A percentile compares a stretch with the other conserved stretches of the same genome.
Conservation (phyloP, 352 stramenopile species). For the Phytopythium sindhum region DNA sequence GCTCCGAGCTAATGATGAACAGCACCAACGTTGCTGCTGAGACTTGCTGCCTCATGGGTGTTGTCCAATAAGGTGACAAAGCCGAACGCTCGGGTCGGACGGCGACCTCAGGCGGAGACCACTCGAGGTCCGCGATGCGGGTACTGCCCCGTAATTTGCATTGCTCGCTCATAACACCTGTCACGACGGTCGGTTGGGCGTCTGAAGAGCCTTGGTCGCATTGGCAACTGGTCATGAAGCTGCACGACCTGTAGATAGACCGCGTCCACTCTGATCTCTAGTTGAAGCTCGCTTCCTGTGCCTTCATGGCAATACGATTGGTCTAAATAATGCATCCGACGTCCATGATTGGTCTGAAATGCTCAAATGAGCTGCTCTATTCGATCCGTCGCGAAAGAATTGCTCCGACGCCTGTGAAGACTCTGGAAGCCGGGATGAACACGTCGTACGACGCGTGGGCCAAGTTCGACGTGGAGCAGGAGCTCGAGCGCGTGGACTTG, state of each 20-base stretch:
- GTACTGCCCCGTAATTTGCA: not conserved
- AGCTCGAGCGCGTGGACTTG: constrained; percentile 52
- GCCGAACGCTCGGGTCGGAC: too few species aligned
- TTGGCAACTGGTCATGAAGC: too few species aligned
- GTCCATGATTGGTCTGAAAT: not conserved
- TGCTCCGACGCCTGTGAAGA: too few species aligned
- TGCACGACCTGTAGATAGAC: too few species aligned
- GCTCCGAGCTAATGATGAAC: not conserved
- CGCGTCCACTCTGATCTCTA: not conserved
- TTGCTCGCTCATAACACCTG: not conserved
- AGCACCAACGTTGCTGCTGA: too few species aligned
- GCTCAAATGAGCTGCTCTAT: not conserved
- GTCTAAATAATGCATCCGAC: too few species aligned
- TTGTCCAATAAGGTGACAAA: too few species aligned
- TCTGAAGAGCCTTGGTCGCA: too few species aligned
- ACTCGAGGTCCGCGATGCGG: too few species aligned
- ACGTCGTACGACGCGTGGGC: constrained; percentile 57
- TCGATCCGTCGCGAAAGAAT: not conserved
- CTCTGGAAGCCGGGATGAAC: constrained; percentile 33
- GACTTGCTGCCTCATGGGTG: too few species aligned
- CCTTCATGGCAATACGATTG: too few species aligned
- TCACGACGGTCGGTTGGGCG: too few species aligned
- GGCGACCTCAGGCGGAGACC: not conserved
- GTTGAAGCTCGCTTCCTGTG: not conserved
- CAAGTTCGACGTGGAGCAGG: constrained; percentile 65